These are phyloP conservation scores for Amylocarpus encephaloides DNA, from an alignment of 2,329 filamentous ascomycete species.

Conservation along the genomic window DNA sequence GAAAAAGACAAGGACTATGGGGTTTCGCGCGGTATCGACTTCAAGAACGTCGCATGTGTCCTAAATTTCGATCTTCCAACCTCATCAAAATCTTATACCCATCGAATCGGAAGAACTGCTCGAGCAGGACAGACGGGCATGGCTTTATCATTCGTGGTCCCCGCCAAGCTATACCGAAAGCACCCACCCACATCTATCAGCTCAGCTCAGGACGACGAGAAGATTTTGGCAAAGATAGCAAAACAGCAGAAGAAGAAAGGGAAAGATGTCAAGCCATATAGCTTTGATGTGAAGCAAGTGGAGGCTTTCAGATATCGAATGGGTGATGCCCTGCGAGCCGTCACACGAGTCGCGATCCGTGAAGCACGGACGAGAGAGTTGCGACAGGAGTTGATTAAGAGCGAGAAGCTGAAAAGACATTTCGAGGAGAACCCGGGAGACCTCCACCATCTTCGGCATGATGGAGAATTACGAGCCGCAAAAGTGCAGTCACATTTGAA, in stretches of 20 bases:
- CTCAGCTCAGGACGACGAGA: constrained; percentile 76
- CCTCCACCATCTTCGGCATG: constrained; percentile 79
- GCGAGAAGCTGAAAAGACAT: constrained; percentile 87
- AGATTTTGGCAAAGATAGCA: constrained; percentile 71
- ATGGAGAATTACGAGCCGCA: constrained; percentile 78
- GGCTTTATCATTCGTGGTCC: constrained; percentile 91
- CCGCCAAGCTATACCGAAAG: constrained; percentile 74
- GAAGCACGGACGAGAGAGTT: constrained; percentile 86
- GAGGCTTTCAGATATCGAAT: constrained; percentile 93
- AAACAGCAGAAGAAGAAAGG: constrained; percentile 72
- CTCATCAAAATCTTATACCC: constrained; percentile 88
- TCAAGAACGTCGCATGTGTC: constrained; percentile 88
- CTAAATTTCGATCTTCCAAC: constrained; percentile 95
- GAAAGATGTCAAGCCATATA: constrained; percentile 80
- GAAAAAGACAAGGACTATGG: constrained; percentile 82
- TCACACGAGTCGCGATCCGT: constrained; percentile 83
- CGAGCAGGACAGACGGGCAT: constrained; percentile 88
- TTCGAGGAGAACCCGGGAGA: constrained; percentile 97
- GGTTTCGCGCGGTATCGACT: constrained; percentile 93
- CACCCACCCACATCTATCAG: constrained; percentile 79
- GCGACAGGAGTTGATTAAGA: constrained; percentile 82
- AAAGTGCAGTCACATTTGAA: constrained; percentile 83
- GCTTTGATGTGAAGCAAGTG: constrained; percentile 90
- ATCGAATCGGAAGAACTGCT: constrained; percentile 89
- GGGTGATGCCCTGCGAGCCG: constrained; percentile 82